phyloP scores from a whole-genome alignment of 129 eudicot species.

The Flaveria robusta region DNA sequence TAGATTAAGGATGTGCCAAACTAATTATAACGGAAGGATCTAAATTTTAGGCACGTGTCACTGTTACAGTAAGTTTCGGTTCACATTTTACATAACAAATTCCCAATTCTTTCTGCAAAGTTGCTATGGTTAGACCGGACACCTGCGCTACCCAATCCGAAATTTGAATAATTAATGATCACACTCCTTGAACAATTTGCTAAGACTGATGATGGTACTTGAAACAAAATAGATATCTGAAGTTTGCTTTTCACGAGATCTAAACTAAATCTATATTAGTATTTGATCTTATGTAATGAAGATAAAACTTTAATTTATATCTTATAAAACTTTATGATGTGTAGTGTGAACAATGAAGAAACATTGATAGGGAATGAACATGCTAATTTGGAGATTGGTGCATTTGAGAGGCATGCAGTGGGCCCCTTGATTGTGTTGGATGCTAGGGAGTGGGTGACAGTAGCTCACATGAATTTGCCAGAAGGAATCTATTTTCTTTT shows the following conservation, averaged over 20 bases:
- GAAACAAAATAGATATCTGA: not conserved
- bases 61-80: no score
- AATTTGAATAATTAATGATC: no score
- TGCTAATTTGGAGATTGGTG: conserved; percentile 31
- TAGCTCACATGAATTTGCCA: conserved; percentile 49
- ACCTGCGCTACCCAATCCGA: no score
- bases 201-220: not conserved
- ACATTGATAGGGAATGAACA: conserved; percentile 35
- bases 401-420: conserved; percentile 28
- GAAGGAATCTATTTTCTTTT: conserved; percentile 35
- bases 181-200: no score
- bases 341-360: conserved; percentile 23
- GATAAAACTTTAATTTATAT: not conserved
- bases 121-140: no score
- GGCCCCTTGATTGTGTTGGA: conserved; percentile 41
- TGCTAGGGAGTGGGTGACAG: conserved; percentile 61
- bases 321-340: no score
- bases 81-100: no score
- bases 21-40: no score
- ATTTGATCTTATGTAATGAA: not conserved
- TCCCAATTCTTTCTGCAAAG: no score
- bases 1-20: no score
- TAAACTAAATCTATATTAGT: not conserved
- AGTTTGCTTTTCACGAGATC: not conserved
- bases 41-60: no score